These are phyloP conservation scores for Colletotrichum phormii DNA, from an alignment of 2,329 filamentous ascomycete species.

Conservation along the genomic window DNA sequence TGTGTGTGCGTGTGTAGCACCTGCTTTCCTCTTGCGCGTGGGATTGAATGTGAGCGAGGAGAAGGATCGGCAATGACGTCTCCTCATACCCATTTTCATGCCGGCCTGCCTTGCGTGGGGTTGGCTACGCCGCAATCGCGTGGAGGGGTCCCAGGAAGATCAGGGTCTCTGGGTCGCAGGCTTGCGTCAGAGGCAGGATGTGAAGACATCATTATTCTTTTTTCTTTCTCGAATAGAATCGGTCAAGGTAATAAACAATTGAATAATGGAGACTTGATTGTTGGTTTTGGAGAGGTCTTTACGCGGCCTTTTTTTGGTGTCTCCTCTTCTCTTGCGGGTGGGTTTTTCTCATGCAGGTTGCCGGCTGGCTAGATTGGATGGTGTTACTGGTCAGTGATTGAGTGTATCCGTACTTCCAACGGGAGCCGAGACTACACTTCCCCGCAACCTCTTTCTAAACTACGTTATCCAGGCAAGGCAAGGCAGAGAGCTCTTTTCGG, in stretches of 20 bases:
- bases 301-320: neutral
- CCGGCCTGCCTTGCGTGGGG: constrained; percentile 15
- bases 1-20: constrained; percentile 1
- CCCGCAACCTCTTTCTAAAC: neutral
- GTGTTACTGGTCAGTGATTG: neutral
- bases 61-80: constrained; percentile 33
- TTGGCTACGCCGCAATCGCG: neutral
- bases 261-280: neutral
- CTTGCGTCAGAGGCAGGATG: constrained; percentile 21
- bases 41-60: neutral
- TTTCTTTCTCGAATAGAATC: no score
- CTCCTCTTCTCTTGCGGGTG: neutral
- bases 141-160: constrained; percentile 11
- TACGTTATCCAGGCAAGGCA: neutral
- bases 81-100: neutral
- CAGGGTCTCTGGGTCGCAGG: constrained; percentile 23
- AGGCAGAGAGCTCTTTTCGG: neutral
- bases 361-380: neutral
- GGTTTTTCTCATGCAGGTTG: neutral
- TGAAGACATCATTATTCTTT: neutral
- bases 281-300: no score
- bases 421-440: neutral
- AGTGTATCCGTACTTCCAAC: neutral
- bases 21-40: neutral
- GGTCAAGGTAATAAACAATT: neutral